Evolutionary conservation across 805 yeast genomes (phyloP).

Genomic region (Starmerella vitae): DNA sequence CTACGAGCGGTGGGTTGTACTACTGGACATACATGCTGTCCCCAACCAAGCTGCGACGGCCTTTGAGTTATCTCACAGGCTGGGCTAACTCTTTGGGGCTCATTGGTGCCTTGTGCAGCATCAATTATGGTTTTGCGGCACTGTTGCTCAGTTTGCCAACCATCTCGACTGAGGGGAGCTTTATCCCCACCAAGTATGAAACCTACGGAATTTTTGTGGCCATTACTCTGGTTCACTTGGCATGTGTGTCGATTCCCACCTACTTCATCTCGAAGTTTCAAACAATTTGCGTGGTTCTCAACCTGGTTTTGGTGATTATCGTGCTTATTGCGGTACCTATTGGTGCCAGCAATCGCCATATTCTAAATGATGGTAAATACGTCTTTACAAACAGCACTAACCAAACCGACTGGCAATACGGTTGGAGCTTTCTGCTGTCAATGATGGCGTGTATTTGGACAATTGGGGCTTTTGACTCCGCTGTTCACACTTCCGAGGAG

Average conservation of each 20-base stretch:
- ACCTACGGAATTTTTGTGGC: slow-evolving; percentile 57
- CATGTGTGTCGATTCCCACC: slow-evolving; percentile 45
- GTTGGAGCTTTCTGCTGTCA: slow-evolving; percentile 42
- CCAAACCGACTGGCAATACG: slow-evolving; percentile 42
- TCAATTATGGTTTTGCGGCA: slow-evolving; percentile 46
- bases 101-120: slow-evolving; percentile 52
- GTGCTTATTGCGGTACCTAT: slow-evolving; percentile 53
- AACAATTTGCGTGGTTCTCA: slow-evolving; percentile 42
- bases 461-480: slow-evolving; percentile 58
- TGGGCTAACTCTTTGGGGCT: slow-evolving; percentile 55
- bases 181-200: slow-evolving; percentile 39
- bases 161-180: slow-evolving; percentile 33
- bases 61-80: slow-evolving; percentile 51
- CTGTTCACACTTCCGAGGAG: slow-evolving; percentile 62
- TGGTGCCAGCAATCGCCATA: slow-evolving; percentile 28
- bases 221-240: slow-evolving; percentile 40
- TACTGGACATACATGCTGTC: slow-evolving; percentile 58
- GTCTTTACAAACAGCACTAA: slow-evolving; percentile 45
- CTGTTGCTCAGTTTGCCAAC: slow-evolving; percentile 27
- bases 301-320: slow-evolving; percentile 39
- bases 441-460: slow-evolving; percentile 65
- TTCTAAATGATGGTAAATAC: slow-evolving; percentile 38
- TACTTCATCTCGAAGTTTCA: slow-evolving; percentile 45
- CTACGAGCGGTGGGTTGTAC: slow-evolving; percentile 65
- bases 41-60: slow-evolving; percentile 39